Conservation (phyloP, 768 basidiomycete species). For the Lactarius psammicola region DNA sequence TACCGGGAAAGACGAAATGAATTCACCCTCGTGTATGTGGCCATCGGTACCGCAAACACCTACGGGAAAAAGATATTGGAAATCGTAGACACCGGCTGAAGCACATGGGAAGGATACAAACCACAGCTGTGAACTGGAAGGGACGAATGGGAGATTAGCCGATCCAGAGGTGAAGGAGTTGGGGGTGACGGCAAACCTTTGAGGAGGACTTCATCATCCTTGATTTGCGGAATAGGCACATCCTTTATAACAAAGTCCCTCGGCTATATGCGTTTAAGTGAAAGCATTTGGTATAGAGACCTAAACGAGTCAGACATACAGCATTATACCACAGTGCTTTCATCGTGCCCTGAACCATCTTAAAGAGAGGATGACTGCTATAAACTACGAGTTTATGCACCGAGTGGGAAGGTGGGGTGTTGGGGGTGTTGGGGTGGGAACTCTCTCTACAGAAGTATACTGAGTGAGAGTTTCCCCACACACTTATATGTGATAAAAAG, state of each 20-base stretch:
- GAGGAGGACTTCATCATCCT: conserved; percentile 70
- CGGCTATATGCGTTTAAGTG: conserved; percentile 44
- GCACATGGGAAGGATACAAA: conserved; percentile 3
- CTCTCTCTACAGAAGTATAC: background rate
- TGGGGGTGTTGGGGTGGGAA: background rate
- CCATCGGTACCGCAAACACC: conserved; percentile 72
- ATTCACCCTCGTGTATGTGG: conserved; percentile 62
- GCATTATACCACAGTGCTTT: conserved; percentile 71
- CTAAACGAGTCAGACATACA: conserved; percentile 38
- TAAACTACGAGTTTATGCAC: background rate
- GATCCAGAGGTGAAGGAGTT: background rate
- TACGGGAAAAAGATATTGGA: conserved; percentile 22
- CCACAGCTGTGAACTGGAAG: conserved; percentile 34
- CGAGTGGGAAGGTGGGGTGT: background rate
- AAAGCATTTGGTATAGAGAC: conserved; percentile 17
- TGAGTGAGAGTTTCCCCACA: too few relatives aligned
- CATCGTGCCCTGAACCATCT: conserved; percentile 65
- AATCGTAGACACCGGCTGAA: conserved; percentile 8
- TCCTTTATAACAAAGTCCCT: conserved; percentile 62
- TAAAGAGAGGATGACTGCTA: background rate
- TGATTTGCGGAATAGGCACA: conserved; percentile 63
- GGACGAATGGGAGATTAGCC: background rate
- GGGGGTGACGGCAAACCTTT: conserved; percentile 49
- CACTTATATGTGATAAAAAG: too few relatives aligned
- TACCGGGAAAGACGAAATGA: conserved; percentile 69